Conservation (phyloP, 306 rosid genomes). For the Notholithocarpus densiflorus region DNA sequence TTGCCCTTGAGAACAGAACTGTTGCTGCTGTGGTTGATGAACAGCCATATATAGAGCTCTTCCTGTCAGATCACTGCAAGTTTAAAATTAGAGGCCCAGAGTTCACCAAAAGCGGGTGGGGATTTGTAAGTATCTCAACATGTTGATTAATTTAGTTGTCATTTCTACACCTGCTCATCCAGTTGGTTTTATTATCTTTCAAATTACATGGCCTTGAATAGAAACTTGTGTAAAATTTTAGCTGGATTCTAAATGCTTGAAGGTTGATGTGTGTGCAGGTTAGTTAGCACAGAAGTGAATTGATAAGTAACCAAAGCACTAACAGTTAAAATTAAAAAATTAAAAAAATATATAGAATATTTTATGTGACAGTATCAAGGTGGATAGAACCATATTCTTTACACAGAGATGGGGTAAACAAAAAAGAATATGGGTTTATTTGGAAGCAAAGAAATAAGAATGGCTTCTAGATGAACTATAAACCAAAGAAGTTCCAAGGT, state of each 20-base stretch:
- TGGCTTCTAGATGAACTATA: too few species aligned
- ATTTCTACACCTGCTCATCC: neutral
- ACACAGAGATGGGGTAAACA: too few species aligned
- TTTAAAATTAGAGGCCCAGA: conserved; percentile 34
- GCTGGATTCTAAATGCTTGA: neutral
- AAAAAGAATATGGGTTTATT: too few species aligned
- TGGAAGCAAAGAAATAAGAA: too few species aligned
- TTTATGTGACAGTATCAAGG: neutral
- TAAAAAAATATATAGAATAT: too few species aligned
- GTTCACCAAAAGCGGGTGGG: conserved; percentile 58
- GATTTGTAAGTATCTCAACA: conserved; percentile 46
- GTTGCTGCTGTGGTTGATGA: conserved; percentile 55
- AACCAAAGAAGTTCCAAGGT: too few species aligned
- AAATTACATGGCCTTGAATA: neutral
- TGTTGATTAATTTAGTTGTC: neutral
- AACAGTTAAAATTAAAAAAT: neutral
- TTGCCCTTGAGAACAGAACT: conserved; percentile 37
- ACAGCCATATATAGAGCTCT: conserved; percentile 42
- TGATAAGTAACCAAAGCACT: neutral
- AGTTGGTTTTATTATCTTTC: neutral
- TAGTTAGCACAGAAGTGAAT: neutral
- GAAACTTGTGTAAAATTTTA: neutral
- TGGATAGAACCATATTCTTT: neutral
- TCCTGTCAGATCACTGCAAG: conserved; percentile 44
- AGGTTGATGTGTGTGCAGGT: neutral